Conservation (phyloP, 2,329 filamentous ascomycete genomes). For the Nannizziopsis barbatae region DNA sequence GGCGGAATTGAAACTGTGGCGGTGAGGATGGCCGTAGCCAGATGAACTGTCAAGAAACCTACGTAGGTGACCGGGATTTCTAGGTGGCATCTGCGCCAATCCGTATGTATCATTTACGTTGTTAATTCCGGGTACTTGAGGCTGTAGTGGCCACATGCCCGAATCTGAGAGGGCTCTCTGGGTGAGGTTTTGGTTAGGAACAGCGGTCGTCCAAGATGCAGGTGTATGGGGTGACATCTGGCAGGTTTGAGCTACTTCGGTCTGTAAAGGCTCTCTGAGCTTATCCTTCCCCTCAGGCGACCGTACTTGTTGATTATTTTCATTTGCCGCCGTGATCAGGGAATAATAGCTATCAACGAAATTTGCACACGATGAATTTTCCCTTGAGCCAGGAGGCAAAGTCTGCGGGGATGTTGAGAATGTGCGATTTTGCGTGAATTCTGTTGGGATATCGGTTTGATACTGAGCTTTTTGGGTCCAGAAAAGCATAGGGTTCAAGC, state of each 20-base stretch:
- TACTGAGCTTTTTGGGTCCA: slow-evolving; percentile 39
- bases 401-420: background rate
- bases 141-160: background rate
- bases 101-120: background rate
- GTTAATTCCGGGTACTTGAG: background rate
- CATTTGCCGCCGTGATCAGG: slow-evolving; percentile 15
- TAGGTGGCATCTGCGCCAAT: too few species aligned
- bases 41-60: background rate
- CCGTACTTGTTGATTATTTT: slow-evolving; percentile 7
- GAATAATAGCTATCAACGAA: slow-evolving; percentile 16
- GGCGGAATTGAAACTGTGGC: background rate
- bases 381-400: slow-evolving; percentile 4
- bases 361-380: slow-evolving; percentile 9
- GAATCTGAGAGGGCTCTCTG: background rate
- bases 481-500: slow-evolving; percentile 36
- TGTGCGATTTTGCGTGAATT: background rate
- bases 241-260: background rate
- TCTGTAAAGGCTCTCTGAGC: background rate
- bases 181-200: background rate
- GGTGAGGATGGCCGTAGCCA: slow-evolving; percentile 1
- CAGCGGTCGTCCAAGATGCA: background rate
- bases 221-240: background rate
- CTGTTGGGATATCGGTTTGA: slow-evolving; percentile 19
- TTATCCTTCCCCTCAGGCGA: slow-evolving; percentile 7
- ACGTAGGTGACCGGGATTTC: background rate